phyloP scores from a whole-genome alignment of 2,329 filamentous ascomycete genomes.

The Colletotrichum truncatum region DNA sequence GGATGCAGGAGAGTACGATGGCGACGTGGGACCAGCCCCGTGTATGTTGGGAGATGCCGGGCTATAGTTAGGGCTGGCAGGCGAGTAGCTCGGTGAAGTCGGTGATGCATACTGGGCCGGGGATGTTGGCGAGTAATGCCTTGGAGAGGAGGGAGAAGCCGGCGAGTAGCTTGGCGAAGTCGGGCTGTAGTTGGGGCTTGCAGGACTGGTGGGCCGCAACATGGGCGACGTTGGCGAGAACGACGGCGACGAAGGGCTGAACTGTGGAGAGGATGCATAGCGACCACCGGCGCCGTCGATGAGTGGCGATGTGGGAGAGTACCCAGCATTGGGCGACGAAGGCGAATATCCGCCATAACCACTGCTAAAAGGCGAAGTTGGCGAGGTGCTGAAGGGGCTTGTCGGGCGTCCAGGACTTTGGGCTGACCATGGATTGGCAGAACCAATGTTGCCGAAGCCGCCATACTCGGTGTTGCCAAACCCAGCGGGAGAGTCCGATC shows the following conservation, averaged over 20 bases:
- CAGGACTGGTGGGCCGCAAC: slow-evolving; percentile 62
- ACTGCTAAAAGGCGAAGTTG: slow-evolving; percentile 70
- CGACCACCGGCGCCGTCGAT: slow-evolving; percentile 61
- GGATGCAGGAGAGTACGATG: slow-evolving; percentile 75
- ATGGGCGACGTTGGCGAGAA: slow-evolving; percentile 71
- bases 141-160: slow-evolving; percentile 65
- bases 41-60: slow-evolving; percentile 70
- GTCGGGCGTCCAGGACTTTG: slow-evolving; percentile 70
- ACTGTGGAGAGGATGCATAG: slow-evolving; percentile 68
- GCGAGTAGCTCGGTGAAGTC: slow-evolving; percentile 77
- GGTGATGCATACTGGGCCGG: slow-evolving; percentile 78
- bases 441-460: slow-evolving; percentile 57
- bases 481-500: slow-evolving; percentile 75
- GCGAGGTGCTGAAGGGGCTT: slow-evolving; percentile 80
- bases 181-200: slow-evolving; percentile 71
- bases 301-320: slow-evolving; percentile 81
- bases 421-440: slow-evolving; percentile 72
- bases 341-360: slow-evolving; percentile 74
- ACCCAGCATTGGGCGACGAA: slow-evolving; percentile 77
- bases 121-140: slow-evolving; percentile 75
- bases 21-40: slow-evolving; percentile 57
- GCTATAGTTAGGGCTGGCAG: slow-evolving; percentile 76
- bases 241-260: slow-evolving; percentile 70
- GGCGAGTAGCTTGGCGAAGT: slow-evolving; percentile 74
- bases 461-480: slow-evolving; percentile 72